Base-by-base conservation (phyloP, 192 early-diverging fungal genomes). In the Coemansia aciculifera region DNA sequence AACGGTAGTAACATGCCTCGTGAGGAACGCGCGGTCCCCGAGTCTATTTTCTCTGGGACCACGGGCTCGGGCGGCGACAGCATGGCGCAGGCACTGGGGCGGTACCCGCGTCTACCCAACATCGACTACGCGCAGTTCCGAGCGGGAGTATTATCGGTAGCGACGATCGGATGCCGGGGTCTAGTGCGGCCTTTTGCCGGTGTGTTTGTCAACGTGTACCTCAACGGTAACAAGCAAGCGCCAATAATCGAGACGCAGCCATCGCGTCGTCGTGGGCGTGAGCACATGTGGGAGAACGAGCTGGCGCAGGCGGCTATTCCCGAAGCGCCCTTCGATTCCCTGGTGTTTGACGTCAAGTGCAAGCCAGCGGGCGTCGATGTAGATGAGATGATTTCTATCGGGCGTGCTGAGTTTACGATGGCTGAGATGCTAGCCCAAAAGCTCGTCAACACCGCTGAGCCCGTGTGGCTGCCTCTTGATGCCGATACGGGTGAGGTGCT, bases 401-500 rank as follows among this genome's bases (percentile, higher is more conserved):
- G 76, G n/a, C 64, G 68, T n/a, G 72, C 71, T 15, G 81, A 83
- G 63, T 73, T 67, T 62, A 56, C 73, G n/a, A 72, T 85, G 70
- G 23, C n/a, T 7, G 84, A 85, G 68, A 66, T 85, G 34, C 62
- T 85, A 40, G 59, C 59, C 46, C 73, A 75, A 43, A 72, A 76
- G 65, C 67, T 78, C 23, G 72, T 85, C 59, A 78, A 85, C 59
- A 69, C 79, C 42, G 56, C 76, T 1, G 72, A 81, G 65, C 79
- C 79, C 3, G 73, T 85, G 49, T 85, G 84, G 79, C 65, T 85
- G 54, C 80, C 71, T 36, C 71, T 77, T 10, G 85, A 85, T 12
- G 82, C 84, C 24, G 71, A 86, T 8, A 75, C 80, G 2, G 81
- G 80, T 57, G 83, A 83, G 69, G 75, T 86, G 36, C 78, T 81